Base-by-base conservation (phyloP, 352 stramenopile genomes). In the Phytopythium cucurbitacearum region DNA sequence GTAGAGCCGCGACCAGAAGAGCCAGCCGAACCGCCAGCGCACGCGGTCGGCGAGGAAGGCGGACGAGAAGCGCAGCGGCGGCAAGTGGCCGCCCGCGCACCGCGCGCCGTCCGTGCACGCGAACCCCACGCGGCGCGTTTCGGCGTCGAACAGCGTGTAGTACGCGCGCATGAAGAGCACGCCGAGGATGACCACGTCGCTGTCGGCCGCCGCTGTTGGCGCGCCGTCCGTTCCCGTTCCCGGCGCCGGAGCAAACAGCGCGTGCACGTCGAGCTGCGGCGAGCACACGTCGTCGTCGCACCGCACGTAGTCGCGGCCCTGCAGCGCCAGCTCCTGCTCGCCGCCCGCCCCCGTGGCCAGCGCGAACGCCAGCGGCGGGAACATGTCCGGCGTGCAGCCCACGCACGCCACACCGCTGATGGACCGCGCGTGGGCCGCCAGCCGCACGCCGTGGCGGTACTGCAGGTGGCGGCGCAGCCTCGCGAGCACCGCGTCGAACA, bases 131-230 rank as follows among this genome's bases (percentile, higher is more conserved):
- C 53, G 65, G 11, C 62, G 56, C 7, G 49, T 39, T 9, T 70
- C 57, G 7, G 69, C 73, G 57, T 89, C 73, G 55, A 89, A 89
- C 40, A 67, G 62, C 13, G 73, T 73, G 60, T 89, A 89, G 48
- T 87, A 87, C n/a, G 76, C 59, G 32, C 79, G 76, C 47, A 89
- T 40, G 58, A 89, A 89, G 33, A 83, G 67, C 12, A 76, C 71
- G 13, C 79, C 79, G 5, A 89, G 67, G 35, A 89, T 69, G 41
- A 84, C 60, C 40, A 81, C 68, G 11, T 71, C 57, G 21, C 21
- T 28, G 21, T 28, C 21, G 21, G 21, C 21, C 21, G 21, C 21
- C 21, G 21, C 21, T 28, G 21, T 28, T 36, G 76, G 62, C 3
- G 61, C 42, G n/a, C 49, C 40, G 33, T 56, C 52, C 7, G 59